Conservation (phyloP, 176 grass and related monocot species). For the Pontederia paniculata region DNA sequence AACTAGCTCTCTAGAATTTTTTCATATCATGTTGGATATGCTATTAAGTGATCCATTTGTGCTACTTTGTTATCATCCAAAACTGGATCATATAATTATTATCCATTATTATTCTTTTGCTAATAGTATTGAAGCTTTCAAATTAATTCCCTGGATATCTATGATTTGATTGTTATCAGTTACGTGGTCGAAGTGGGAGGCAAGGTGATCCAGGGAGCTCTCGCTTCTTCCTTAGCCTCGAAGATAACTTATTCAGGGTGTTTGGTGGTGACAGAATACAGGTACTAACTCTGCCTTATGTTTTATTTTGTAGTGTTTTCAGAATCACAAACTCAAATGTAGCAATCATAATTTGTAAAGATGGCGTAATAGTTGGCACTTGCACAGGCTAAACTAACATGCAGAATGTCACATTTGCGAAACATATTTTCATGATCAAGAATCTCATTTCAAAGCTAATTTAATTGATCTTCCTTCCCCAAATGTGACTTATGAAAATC, state of each 20-base stretch:
- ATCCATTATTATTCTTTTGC: not conserved
- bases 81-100: not conserved
- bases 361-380: too few relatives aligned
- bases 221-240: constrained; percentile 95
- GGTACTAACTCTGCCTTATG: constrained; percentile 33
- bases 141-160: not conserved
- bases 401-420: too few relatives aligned
- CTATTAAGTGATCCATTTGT: too few relatives aligned
- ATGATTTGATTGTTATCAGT: constrained; percentile 17
- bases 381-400: too few relatives aligned
- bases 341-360: too few relatives aligned
- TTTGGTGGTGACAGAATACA: constrained; percentile 98
- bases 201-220: constrained; percentile 98
- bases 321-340: not conserved
- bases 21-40: too few relatives aligned
- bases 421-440: too few relatives aligned
- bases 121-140: not conserved
- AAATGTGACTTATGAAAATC: too few relatives aligned
- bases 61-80: too few relatives aligned
- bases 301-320: not conserved
- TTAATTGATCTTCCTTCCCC: too few relatives aligned
- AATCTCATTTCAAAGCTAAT: too few relatives aligned
- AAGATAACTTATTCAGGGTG: constrained; percentile 94
- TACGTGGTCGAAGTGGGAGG: constrained; percentile 89
- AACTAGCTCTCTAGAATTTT: too few relatives aligned